Percentiles rank a stretch among this genome's conserved stretches.
Evolutionary conservation across 83 land plant species (phyloP).

Genomic region (Picea mariana): DNA sequence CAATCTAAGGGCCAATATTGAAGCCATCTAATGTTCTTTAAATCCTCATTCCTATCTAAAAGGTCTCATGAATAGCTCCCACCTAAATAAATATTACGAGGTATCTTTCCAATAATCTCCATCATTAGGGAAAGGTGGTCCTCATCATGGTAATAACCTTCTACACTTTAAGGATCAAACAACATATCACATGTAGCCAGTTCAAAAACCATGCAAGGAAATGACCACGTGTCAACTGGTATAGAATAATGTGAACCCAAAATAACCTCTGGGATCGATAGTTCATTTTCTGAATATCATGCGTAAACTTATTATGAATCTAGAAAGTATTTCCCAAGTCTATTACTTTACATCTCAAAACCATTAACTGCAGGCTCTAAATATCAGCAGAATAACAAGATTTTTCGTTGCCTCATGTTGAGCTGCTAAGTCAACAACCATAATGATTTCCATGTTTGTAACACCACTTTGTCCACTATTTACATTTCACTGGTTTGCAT

Average conservation of each 20-base stretch:
- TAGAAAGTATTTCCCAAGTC: too few relatives aligned
- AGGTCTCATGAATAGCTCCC: slow-evolving; percentile 55
- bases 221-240: slow-evolving; percentile 88
- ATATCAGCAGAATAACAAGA: too few relatives aligned
- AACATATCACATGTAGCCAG: slow-evolving; percentile 93
- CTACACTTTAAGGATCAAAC: slow-evolving; percentile 68
- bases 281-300: too few relatives aligned
- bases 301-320: too few relatives aligned
- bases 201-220: slow-evolving; percentile 37
- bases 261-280: slow-evolving; percentile 93
- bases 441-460: too few relatives aligned
- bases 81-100: slow-evolving; percentile 58
- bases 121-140: slow-evolving; percentile 31
- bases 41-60: slow-evolving; percentile 73
- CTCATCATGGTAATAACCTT: slow-evolving; percentile 65
- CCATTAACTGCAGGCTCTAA: too few relatives aligned
- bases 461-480: too few relatives aligned
- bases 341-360: too few relatives aligned
- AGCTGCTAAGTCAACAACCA: too few relatives aligned
- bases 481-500: too few relatives aligned
- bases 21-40: slow-evolving; percentile 65
- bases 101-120: slow-evolving; percentile 33
- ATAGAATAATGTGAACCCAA: slow-evolving; percentile 69
- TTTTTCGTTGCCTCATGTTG: too few relatives aligned
- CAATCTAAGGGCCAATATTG: slow-evolving; percentile 60